A percentile compares a stretch with the other conserved stretches of the same genome.
Conservation (phyloP, 345 rosid species). For the Aquilaria malaccensis region DNA sequence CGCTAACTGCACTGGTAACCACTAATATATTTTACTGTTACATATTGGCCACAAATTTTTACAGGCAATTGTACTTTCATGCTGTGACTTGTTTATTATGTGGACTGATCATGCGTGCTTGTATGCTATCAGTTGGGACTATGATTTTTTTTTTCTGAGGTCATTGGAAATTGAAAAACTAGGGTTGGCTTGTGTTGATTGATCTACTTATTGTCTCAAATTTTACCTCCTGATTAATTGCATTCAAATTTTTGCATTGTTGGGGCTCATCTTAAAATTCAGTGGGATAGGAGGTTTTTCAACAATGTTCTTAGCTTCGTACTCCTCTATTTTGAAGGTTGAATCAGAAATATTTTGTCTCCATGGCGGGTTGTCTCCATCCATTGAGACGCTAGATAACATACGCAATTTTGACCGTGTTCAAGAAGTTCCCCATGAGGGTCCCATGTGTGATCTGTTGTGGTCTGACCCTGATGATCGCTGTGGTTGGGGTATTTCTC, state of each 20-base stretch:
- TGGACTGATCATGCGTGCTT: too few species aligned
- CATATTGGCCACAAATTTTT: background rate
- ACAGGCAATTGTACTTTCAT: constrained; percentile 1
- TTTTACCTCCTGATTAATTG: too few species aligned
- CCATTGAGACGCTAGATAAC: constrained; percentile 86
- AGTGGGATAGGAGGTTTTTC: background rate
- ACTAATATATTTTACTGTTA: constrained; percentile 1
- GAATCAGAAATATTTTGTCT: constrained; percentile 95
- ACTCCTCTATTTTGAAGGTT: constrained; percentile 43
- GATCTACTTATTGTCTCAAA: background rate
- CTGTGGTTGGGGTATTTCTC: constrained; percentile 97
- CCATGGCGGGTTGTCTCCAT: constrained; percentile 90
- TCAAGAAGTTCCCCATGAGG: constrained; percentile 98
- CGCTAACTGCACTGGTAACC: constrained; percentile 96
- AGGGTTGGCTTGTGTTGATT: background rate
- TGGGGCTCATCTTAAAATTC: too few species aligned
- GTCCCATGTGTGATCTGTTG: constrained; percentile 98
- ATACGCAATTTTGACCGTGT: constrained; percentile 89
- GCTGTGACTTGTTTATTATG: constrained; percentile 1
- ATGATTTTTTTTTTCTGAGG: background rate
- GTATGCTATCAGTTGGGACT: too few species aligned
- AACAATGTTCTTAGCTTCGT: constrained; percentile 5
- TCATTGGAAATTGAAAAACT: background rate
- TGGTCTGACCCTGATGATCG: constrained; percentile 99
- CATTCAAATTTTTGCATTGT: too few species aligned